phyloP scores from a whole-genome alignment of 495 filamentous ascomycete species.

The Aspergillus carlsbadensis region DNA sequence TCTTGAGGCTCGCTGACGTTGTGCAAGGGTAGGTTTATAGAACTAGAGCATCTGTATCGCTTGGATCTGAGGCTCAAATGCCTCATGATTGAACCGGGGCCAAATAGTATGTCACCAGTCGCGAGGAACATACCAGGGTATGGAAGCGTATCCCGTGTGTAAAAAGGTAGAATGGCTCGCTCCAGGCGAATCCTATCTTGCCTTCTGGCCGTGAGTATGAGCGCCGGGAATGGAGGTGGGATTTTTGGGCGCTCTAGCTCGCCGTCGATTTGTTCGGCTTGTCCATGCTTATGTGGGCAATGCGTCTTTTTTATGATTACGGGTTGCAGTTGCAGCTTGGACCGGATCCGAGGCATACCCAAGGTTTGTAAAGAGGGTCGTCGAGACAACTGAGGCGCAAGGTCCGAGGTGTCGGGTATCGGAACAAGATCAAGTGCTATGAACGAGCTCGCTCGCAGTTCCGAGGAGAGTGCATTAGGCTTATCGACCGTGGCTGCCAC shows the following conservation, averaged over 20 bases:
- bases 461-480: slow-evolving; percentile 24
- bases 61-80: slow-evolving; percentile 60
- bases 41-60: slow-evolving; percentile 34
- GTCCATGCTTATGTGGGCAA: slow-evolving; percentile 56
- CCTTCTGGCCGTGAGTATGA: slow-evolving; percentile 58
- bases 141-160: slow-evolving; percentile 79
- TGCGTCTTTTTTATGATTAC: slow-evolving; percentile 91
- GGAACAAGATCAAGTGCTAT: slow-evolving; percentile 67
- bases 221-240: slow-evolving; percentile 18
- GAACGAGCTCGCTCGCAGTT: slow-evolving; percentile 43
- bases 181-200: slow-evolving; percentile 79
- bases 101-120: slow-evolving; percentile 56
- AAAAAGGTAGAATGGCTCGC: slow-evolving; percentile 70
- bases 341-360: slow-evolving; percentile 61
- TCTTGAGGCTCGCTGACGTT: slow-evolving; percentile 16
- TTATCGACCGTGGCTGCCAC: slow-evolving; percentile 25
- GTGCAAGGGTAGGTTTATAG: slow-evolving; percentile 20
- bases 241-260: slow-evolving; percentile 36
- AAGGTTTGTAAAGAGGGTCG: slow-evolving; percentile 79
- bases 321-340: slow-evolving; percentile 55
- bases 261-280: slow-evolving; percentile 22
- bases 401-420: slow-evolving; percentile 71
- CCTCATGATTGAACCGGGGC: slow-evolving; percentile 75
- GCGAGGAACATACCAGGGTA: slow-evolving; percentile 79
- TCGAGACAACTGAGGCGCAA: slow-evolving; percentile 67